These are phyloP conservation scores for Suillus ampliporus DNA, from an alignment of 768 basidiomycete genomes.

Conservation along the genomic window DNA sequence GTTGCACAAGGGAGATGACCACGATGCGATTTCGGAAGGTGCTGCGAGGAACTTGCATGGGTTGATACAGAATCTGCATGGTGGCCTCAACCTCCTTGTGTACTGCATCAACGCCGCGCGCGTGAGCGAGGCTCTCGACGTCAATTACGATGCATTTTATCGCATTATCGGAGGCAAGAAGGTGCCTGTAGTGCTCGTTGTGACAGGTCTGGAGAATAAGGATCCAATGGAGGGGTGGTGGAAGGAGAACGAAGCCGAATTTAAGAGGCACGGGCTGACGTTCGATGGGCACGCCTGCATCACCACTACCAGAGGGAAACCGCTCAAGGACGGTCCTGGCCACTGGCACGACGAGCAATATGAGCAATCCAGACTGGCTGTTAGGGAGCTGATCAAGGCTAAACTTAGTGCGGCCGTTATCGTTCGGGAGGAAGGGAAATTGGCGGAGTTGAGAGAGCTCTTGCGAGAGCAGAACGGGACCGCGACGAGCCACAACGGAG, in stretches of 20 bases:
- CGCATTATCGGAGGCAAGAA: slow-evolving; percentile 40
- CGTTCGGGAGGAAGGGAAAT: slow-evolving; percentile 5
- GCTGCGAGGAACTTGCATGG: slow-evolving; percentile 37
- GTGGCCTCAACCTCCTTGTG: slow-evolving; percentile 37
- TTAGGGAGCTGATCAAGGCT: slow-evolving; percentile 5
- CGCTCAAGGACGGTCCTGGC: slow-evolving; percentile 7
- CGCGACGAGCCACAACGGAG: neutral
- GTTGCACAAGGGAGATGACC: slow-evolving; percentile 34
- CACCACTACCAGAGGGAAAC: slow-evolving; percentile 35
- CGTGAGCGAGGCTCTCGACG: slow-evolving; percentile 29
- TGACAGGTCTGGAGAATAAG: slow-evolving; percentile 43
- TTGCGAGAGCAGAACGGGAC: slow-evolving; percentile 1
- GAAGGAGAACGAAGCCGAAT: slow-evolving; percentile 37
- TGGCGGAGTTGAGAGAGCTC: slow-evolving; percentile 7
- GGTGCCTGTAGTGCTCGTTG: slow-evolving; percentile 39
- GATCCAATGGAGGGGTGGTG: slow-evolving; percentile 47
- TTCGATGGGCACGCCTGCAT: slow-evolving; percentile 48
- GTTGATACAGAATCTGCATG: slow-evolving; percentile 41
- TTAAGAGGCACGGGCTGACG: slow-evolving; percentile 39
- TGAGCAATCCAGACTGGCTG: slow-evolving; percentile 15
- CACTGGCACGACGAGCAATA: slow-evolving; percentile 16
- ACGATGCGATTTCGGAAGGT: slow-evolving; percentile 33
- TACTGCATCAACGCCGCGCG: slow-evolving; percentile 40
- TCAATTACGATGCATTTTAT: slow-evolving; percentile 39
- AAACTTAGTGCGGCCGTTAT: neutral